Evolutionary conservation across 805 yeast genomes (phyloP).

Genomic region (Sugiyamaella americana): DNA sequence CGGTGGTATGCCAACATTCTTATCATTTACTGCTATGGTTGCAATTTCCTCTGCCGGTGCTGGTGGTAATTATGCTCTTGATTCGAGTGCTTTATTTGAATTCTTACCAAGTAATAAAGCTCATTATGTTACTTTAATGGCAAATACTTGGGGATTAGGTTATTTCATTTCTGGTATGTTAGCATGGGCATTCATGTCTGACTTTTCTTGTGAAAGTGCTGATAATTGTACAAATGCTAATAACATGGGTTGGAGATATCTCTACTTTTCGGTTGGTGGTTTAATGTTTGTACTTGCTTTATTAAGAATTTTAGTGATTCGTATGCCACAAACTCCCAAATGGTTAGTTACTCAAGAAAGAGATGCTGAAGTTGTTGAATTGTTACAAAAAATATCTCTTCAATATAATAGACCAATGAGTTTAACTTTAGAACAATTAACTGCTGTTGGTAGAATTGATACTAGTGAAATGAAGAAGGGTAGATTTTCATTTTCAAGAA

Average conservation of each 20-base stretch:
- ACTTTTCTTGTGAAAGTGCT: conserved; percentile 41
- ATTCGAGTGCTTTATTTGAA: conserved; percentile 47
- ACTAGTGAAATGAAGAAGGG: conserved; percentile 20
- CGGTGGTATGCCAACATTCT: conserved; percentile 46
- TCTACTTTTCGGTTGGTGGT: conserved; percentile 48
- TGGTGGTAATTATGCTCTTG: conserved; percentile 53
- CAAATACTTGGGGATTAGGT: conserved; percentile 59
- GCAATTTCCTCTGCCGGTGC: conserved; percentile 33
- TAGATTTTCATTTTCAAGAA: conserved; percentile 3
- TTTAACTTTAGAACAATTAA: conserved; percentile 44
- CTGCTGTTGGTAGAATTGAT: conserved; percentile 38
- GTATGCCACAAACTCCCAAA: conserved; percentile 50
- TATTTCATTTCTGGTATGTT: conserved; percentile 46
- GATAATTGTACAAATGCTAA: conserved; percentile 38
- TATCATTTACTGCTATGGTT: conserved; percentile 43
- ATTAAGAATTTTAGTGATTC: conserved; percentile 40
- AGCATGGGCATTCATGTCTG: conserved; percentile 51
- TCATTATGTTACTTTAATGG: conserved; percentile 46
- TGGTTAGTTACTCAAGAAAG: conserved; percentile 47
- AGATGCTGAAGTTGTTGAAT: conserved; percentile 43
- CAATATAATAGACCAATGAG: conserved; percentile 38
- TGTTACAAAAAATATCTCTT: conserved; percentile 41
- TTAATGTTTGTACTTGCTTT: conserved; percentile 44
- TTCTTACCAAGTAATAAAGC: conserved; percentile 46
- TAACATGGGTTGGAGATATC: conserved; percentile 60